These are phyloP conservation scores for Zopfia rhizophila DNA, from an alignment of 2,329 filamentous ascomycete genomes.

Conservation along the genomic window DNA sequence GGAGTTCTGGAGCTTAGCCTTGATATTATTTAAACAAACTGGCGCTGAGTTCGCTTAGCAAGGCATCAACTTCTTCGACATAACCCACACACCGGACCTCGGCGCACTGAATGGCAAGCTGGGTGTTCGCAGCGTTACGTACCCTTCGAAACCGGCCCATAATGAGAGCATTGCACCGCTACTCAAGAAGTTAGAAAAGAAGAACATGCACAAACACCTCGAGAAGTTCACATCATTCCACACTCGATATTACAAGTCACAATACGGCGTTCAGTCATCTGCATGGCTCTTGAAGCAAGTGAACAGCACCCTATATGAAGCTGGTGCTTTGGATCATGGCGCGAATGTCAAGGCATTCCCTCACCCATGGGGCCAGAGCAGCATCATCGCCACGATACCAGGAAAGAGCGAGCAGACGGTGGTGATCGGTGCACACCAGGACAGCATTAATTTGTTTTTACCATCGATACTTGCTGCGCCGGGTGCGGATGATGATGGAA, in stretches of 20 bases:
- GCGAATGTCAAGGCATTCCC: constrained; percentile 78
- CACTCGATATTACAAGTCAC: constrained; percentile 83
- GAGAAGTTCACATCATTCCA: constrained; percentile 82
- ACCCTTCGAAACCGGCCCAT: constrained; percentile 73
- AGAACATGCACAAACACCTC: constrained; percentile 80
- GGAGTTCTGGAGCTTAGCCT: background rate
- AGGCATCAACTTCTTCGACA: constrained; percentile 92
- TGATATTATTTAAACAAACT: constrained; percentile 1
- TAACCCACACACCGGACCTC: constrained; percentile 78
- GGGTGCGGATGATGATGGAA: constrained; percentile 95
- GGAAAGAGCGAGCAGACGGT: constrained; percentile 85
- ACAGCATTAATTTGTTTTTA: constrained; percentile 92
- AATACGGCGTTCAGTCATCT: constrained; percentile 83
- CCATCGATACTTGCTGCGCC: constrained; percentile 86
- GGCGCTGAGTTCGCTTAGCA: constrained; percentile 64
- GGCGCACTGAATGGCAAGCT: constrained; percentile 57
- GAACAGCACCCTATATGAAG: constrained; percentile 73
- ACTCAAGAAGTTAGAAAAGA: constrained; percentile 75
- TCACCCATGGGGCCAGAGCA: constrained; percentile 89
- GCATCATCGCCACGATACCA: constrained; percentile 90
- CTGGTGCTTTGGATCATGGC: constrained; percentile 73
- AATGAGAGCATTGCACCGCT: constrained; percentile 75
- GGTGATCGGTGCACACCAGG: constrained; percentile 91
- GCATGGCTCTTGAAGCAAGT: constrained; percentile 86
- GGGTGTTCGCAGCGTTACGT: constrained; percentile 62